Base-by-base conservation (phyloP, 2,329 filamentous ascomycete genomes). In the Cercospora zeina region DNA sequence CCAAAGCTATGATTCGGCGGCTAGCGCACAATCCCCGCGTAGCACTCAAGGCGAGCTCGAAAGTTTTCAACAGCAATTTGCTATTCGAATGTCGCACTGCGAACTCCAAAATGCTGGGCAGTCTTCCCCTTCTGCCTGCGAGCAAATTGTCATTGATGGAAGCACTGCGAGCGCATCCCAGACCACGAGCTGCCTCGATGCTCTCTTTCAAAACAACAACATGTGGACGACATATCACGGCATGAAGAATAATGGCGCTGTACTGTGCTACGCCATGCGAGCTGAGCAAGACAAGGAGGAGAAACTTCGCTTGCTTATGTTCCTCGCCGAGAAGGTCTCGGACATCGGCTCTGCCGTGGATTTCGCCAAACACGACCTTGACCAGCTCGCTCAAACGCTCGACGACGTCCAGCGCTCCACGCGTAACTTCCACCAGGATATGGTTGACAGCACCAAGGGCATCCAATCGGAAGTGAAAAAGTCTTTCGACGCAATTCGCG, bases 221-320 rank as follows among this genome's bases (percentile, higher is more conserved):
- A 79, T 82, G 71, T 89, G 86, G 85, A 87, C 81, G 1, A 87
- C 85, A 24, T 89, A 86, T 75, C 85, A 83, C 67, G 87, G 86
- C 72, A 83, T 80, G 61, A 79, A 81, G 59, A 83, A 87, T 60
- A 85, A 86, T 66, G 85, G 85, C 1, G 76, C 85, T 47, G 74
- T 85, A 16, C 84, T 89, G 67, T 89, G 87, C 66, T 82, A 86
- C 64, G 85, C 85, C 30, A 81, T 83, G 45, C 80, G 86, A 37
- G 75, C 80, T 45, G 82, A 85, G 57, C 79, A 83, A 13, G 85
- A 88, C 61, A 84, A 83, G 69, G 82, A 72, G 31, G 65, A 74
- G 51, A 55, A 68, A 27, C 55, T 71, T 3, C 54, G 70, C 9
- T 30, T 69, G 9, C 63, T 64, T 59, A 65, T 64, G 34, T 33